Conservation (phyloP, 139 green algal species). For the Chlorella sorokiniana region DNA sequence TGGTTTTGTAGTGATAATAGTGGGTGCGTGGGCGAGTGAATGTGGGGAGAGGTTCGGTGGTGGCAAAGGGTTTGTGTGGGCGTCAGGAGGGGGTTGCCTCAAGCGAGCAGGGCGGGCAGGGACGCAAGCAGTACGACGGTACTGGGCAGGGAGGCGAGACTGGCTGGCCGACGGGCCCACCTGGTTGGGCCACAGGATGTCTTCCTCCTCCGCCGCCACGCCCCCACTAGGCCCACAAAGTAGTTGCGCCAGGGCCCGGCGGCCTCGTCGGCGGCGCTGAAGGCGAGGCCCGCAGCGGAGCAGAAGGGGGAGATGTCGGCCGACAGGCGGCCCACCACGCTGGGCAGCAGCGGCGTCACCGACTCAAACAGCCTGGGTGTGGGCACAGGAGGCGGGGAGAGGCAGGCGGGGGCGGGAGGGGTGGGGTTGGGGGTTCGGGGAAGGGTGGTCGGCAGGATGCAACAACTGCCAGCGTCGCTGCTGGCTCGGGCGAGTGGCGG, state of each 20-base stretch:
- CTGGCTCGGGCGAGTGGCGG: neutral
- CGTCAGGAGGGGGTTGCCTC: neutral
- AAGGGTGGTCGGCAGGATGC: neutral
- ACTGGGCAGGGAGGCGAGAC: no score
- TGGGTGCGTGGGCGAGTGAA: no score
- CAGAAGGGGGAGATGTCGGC: conserved; percentile 46
- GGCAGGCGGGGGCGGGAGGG: neutral
- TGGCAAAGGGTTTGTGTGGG: no score
- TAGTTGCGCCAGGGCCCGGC: conserved; percentile 51
- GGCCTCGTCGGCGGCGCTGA: conserved; percentile 31
- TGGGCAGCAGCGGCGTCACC: conserved; percentile 33
- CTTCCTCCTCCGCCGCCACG: conserved; percentile 49
- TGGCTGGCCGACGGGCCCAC: no score
- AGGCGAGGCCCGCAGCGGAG: conserved; percentile 28
- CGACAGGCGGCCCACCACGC: conserved; percentile 35
- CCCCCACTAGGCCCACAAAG: conserved; percentile 53
- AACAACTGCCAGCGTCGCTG: neutral
- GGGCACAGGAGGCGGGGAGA: no score
- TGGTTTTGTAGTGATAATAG: no score
- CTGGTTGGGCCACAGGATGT: conserved; percentile 66
- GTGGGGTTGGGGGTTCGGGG: neutral
- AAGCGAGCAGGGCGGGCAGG: neutral
- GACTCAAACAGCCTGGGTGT: conserved; percentile 52
- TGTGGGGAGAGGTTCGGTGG: neutral
- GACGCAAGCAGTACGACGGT: no score